Percentiles rank a stretch among this genome's conserved stretches.
Evolutionary conservation across 2,329 filamentous ascomycete genomes (phyloP).

Genomic region (Aspergillus sp.): DNA sequence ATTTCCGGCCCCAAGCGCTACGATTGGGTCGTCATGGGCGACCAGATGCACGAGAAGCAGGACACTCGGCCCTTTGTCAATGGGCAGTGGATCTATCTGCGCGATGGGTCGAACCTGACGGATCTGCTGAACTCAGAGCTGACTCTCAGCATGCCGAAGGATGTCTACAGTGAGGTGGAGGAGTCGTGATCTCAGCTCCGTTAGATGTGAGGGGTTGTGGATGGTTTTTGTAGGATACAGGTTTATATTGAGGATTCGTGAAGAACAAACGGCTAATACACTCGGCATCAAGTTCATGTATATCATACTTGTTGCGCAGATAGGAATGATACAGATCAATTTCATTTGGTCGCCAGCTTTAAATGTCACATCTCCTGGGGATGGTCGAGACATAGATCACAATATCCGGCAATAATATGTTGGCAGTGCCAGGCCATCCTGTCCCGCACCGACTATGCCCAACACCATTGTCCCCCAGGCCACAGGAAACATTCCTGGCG

Average conservation of each 20-base stretch:
- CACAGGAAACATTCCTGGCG: too few species aligned
- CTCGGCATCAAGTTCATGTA: conserved; percentile 12
- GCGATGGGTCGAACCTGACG: conserved; percentile 75
- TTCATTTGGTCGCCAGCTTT: neutral
- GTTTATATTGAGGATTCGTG: neutral
- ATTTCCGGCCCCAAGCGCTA: conserved; percentile 89
- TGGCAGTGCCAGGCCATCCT: too few species aligned
- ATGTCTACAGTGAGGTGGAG: conserved; percentile 33
- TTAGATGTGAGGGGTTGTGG: neutral
- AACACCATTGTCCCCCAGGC: too few species aligned
- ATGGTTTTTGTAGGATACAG: conserved; percentile 7
- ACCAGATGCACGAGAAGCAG: conserved; percentile 76
- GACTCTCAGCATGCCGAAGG: conserved; percentile 58
- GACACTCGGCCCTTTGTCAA: conserved; percentile 53
- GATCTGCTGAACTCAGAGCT: conserved; percentile 75
- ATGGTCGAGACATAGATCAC: too few species aligned
- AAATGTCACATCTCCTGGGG: too few species aligned
- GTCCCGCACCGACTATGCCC: too few species aligned
- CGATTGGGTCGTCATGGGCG: conserved; percentile 75
- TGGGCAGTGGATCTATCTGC: conserved; percentile 83
- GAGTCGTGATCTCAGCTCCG: conserved; percentile 13
- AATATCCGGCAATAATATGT: too few species aligned
- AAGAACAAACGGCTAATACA: conserved; percentile 3
- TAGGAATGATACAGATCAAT: conserved; percentile 2
- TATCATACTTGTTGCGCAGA: conserved; percentile 13